These are phyloP conservation scores for Hypholoma sublateritium DNA, from an alignment of 768 basidiomycete genomes.

Conservation along the genomic window DNA sequence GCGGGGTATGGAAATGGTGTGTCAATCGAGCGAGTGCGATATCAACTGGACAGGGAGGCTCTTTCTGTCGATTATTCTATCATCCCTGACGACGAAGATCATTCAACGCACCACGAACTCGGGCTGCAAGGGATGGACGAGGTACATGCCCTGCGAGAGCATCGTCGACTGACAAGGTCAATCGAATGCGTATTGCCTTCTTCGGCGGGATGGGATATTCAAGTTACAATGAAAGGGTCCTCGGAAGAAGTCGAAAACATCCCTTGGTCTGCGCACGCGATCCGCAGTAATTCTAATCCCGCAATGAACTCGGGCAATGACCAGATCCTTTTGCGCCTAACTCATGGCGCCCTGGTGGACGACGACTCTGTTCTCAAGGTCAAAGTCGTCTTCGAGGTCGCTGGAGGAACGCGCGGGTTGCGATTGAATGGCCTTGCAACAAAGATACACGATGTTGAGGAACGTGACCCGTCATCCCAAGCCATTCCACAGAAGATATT, in stretches of 20 bases:
- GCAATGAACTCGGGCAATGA: constrained; percentile 37
- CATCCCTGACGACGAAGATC: constrained; percentile 70
- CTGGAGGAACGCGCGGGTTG: constrained; percentile 72
- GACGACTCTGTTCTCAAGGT: constrained; percentile 83
- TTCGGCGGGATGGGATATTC: constrained; percentile 84
- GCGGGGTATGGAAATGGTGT: constrained; percentile 81
- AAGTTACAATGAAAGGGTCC: constrained; percentile 71
- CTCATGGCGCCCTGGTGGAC: constrained; percentile 70
- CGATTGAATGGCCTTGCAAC: constrained; percentile 87
- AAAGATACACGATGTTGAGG: constrained; percentile 61
- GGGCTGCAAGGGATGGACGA: constrained; percentile 57
- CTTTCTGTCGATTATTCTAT: constrained; percentile 83
- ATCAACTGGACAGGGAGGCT: constrained; percentile 81
- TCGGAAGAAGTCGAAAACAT: constrained; percentile 69
- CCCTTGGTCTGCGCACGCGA: constrained; percentile 70
- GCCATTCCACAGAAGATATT: constrained; percentile 61
- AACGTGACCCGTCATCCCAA: constrained; percentile 63
- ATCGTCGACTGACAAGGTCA: constrained; percentile 67
- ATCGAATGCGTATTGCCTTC: constrained; percentile 81
- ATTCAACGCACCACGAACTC: constrained; percentile 25
- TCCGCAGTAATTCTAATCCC: constrained; percentile 41
- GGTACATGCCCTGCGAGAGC: constrained; percentile 62
- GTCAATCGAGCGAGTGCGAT: constrained; percentile 74
- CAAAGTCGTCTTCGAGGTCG: constrained; percentile 75
- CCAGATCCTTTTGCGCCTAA: constrained; percentile 62